These are phyloP conservation scores for Pyronema domesticum DNA, from an alignment of 495 filamentous ascomycete genomes.

Conservation along the genomic window DNA sequence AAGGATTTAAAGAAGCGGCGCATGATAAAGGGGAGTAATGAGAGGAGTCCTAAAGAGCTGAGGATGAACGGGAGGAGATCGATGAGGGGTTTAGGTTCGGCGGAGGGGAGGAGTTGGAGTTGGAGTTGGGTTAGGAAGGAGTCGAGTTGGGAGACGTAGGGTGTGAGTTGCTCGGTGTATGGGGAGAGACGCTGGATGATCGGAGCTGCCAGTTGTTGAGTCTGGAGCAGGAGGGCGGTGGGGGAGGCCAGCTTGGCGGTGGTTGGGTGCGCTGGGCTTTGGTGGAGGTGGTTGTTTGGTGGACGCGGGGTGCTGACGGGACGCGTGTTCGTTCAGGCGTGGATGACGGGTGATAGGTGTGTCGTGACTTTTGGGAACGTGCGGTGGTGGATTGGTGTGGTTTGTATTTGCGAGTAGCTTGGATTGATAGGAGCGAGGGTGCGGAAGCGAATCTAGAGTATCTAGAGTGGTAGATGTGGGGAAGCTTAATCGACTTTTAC, in stretches of 20 bases:
- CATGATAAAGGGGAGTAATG: slow-evolving; percentile 12
- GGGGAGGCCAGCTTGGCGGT: slow-evolving; percentile 18
- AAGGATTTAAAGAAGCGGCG: slow-evolving; percentile 17
- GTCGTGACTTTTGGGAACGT: too few species aligned
- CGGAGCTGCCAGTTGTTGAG: slow-evolving; percentile 11
- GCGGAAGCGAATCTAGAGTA: too few species aligned
- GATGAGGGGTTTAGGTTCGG: slow-evolving; percentile 10
- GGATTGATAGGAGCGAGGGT: too few species aligned
- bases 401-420: too few species aligned
- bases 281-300: too few species aligned
- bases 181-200: neutral
- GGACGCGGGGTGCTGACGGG: too few species aligned
- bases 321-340: too few species aligned
- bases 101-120: slow-evolving; percentile 11
- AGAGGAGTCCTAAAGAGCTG: slow-evolving; percentile 11
- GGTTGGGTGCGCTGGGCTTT: neutral
- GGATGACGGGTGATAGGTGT: too few species aligned
- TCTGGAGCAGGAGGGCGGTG: slow-evolving; percentile 4
- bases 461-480: too few species aligned
- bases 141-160: slow-evolving; percentile 12
- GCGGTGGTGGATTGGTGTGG: too few species aligned
- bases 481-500: too few species aligned
- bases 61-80: slow-evolving; percentile 18
- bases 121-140: slow-evolving; percentile 14
- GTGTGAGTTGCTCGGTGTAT: slow-evolving; percentile 2